A percentile compares a stretch with the other conserved stretches of the same genome.
These are phyloP conservation scores for Peronosclerospora sorghi DNA, from an alignment of 352 stramenopile genomes.

Conservation along the genomic window DNA sequence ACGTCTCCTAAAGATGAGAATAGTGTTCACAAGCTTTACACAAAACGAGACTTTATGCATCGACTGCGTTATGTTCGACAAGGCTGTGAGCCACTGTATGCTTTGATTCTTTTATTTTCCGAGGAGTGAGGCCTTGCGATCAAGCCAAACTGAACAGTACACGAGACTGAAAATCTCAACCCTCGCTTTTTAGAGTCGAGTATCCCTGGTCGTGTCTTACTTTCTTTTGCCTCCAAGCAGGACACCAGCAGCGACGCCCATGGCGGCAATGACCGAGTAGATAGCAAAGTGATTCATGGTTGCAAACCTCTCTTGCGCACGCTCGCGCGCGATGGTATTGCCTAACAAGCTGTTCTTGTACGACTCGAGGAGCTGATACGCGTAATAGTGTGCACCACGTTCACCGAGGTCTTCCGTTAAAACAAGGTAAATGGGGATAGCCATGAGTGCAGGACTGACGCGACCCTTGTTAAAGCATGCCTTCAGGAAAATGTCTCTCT, in stretches of 20 bases:
- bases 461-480: conserved; percentile 84
- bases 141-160: no score
- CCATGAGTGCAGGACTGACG: conserved; percentile 62
- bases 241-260: conserved; percentile 23
- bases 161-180: background rate
- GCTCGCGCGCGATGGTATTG: conserved; percentile 18
- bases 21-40: no score
- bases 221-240: conserved; percentile 16
- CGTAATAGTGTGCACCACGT: conserved; percentile 83
- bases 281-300: conserved; percentile 29
- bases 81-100: no score
- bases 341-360: conserved; percentile 38
- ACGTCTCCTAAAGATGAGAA: no score
- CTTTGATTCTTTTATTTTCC: no score
- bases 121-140: no score
- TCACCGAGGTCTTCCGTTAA: conserved; percentile 86
- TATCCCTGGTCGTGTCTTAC: conserved; percentile 1
- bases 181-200: no score
- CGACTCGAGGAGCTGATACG: conserved; percentile 62
- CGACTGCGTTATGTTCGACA: no score
- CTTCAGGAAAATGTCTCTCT: conserved; percentile 71
- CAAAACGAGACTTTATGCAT: no score
- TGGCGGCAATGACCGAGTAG: conserved; percentile 31
- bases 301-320: conserved; percentile 24
- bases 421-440: conserved; percentile 82